These are phyloP conservation scores for Ustilago hordei DNA, from an alignment of 1,284 basidiomycete species.

Conservation along the genomic window DNA sequence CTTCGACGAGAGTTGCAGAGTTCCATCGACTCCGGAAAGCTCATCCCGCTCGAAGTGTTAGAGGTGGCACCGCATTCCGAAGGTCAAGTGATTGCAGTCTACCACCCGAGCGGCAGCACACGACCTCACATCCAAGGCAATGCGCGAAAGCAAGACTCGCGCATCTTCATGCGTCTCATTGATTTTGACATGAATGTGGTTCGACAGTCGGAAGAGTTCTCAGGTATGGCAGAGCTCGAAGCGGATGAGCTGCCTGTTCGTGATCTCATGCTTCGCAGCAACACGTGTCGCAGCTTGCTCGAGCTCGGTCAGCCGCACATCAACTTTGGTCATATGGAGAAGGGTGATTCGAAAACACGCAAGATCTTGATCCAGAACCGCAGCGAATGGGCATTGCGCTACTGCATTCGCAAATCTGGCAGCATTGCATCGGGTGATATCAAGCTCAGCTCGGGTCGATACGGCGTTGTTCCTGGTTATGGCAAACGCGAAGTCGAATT, in stretches of 20 bases:
- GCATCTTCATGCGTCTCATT: conserved; percentile 71
- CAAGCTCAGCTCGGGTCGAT: conserved; percentile 72
- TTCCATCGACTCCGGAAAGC: conserved; percentile 69
- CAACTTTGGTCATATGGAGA: conserved; percentile 73
- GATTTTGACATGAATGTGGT: conserved; percentile 70
- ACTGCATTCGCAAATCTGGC: conserved; percentile 73
- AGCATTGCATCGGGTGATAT: conserved; percentile 73
- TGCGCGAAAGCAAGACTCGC: conserved; percentile 72
- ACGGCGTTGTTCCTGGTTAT: conserved; percentile 73
- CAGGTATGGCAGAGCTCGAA: conserved; percentile 62
- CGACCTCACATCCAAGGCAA: conserved; percentile 71
- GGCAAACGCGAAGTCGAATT: conserved; percentile 72
- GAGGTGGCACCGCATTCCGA: conserved; percentile 68
- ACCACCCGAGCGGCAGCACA: conserved; percentile 72
- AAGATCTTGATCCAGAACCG: conserved; percentile 72
- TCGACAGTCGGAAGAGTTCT: conserved; percentile 53
- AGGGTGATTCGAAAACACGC: conserved; percentile 72
- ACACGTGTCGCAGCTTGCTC: conserved; percentile 71
- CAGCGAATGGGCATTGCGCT: conserved; percentile 71
- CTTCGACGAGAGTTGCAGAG: conserved; percentile 71
- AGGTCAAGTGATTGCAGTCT: conserved; percentile 71
- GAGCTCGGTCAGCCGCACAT: conserved; percentile 73
- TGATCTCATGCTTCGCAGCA: conserved; percentile 72
- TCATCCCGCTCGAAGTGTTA: conserved; percentile 70
- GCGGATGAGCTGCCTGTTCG: conserved; percentile 71